These are phyloP conservation scores for Entonaema liquescens DNA, from an alignment of 495 filamentous ascomycete species.

Conservation along the genomic window DNA sequence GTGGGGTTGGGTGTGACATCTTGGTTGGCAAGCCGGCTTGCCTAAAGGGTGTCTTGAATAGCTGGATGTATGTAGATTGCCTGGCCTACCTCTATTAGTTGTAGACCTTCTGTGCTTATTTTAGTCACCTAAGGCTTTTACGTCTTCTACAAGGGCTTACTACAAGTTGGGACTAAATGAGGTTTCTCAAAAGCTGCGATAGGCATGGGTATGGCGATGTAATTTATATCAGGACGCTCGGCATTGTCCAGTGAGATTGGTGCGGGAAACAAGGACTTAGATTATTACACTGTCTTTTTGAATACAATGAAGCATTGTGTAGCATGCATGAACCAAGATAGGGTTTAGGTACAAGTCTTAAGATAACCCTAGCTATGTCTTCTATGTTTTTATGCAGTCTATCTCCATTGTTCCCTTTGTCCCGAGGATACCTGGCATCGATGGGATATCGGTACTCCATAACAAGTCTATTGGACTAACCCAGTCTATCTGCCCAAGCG, in stretches of 20 bases:
- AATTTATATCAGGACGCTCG: background rate
- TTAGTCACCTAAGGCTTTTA: background rate
- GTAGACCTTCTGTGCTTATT: background rate
- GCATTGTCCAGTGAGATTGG: background rate
- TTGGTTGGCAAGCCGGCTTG: constrained; percentile 39
- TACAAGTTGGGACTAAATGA: background rate
- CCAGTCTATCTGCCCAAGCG: background rate
- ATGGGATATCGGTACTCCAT: background rate
- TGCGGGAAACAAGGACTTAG: background rate
- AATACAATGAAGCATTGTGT: background rate
- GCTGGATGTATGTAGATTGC: background rate
- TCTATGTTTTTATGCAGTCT: background rate
- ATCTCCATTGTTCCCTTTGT: background rate
- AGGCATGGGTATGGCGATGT: no score
- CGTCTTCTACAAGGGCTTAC: background rate
- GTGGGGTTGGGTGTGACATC: background rate
- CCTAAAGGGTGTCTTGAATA: background rate
- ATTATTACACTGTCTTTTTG: background rate
- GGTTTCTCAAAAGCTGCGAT: background rate
- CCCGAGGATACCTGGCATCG: background rate
- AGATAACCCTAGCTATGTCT: background rate
- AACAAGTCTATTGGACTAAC: background rate
- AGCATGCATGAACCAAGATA: background rate
- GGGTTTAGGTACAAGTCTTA: background rate
- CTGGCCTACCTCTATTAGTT: background rate